Conservation (phyloP, 2,329 filamentous ascomycete genomes). For the Pseudocercospora eumusae region DNA sequence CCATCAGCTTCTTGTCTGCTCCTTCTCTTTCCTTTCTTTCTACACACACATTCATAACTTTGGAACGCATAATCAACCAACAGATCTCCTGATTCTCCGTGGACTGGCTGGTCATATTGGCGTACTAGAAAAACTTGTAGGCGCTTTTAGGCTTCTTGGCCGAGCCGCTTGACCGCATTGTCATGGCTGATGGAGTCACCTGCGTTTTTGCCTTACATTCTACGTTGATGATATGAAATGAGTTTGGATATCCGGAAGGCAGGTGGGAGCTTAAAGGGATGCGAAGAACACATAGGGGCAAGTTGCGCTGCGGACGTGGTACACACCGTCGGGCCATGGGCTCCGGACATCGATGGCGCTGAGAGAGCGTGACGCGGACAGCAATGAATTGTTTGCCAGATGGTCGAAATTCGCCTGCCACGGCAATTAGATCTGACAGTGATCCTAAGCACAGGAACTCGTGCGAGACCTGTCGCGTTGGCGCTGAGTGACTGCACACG, state of each 20-base stretch:
- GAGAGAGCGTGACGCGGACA: not conserved
- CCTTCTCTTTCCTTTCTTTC: conserved; percentile 15
- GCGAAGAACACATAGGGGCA: not conserved
- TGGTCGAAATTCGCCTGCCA: not conserved
- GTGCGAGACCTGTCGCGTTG: not conserved
- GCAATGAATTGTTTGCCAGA: not conserved
- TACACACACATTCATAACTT: conserved; percentile 30
- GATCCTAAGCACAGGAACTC: not conserved
- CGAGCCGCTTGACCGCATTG: conserved; percentile 24
- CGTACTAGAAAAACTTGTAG: conserved; percentile 31
- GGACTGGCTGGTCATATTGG: conserved; percentile 37
- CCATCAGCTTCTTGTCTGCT: conserved; percentile 2
- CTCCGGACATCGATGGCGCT: too few species aligned
- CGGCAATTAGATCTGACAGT: not conserved
- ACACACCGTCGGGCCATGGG: not conserved
- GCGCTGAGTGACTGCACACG: not conserved
- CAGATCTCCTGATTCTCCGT: conserved; percentile 25
- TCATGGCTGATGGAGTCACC: conserved; percentile 32
- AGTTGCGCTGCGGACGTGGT: not conserved
- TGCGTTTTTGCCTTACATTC: conserved; percentile 34
- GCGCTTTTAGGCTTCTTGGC: conserved; percentile 32
- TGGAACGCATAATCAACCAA: conserved; percentile 38
- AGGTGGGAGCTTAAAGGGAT: too few species aligned
- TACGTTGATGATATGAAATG: not conserved
- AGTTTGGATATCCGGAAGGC: too few species aligned